Percentiles rank a stretch among this genome's conserved stretches.
Evolutionary conservation across 1,284 basidiomycete genomes (phyloP).

Genomic region (Xanthoconium separans): DNA sequence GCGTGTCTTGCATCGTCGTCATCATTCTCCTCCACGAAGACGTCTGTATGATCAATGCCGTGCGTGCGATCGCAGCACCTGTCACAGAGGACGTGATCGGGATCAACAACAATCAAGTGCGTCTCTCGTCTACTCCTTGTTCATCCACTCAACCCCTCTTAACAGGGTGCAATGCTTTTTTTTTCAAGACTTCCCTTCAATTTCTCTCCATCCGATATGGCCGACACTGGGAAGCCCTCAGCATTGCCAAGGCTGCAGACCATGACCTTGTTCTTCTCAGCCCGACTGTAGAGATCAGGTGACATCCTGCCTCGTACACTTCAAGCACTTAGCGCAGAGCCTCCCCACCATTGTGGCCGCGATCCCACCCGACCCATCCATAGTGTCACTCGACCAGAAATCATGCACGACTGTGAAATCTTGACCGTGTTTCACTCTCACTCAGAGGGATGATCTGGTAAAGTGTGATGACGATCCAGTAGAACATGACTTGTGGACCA

Average conservation of each 20-base stretch:
- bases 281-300: conserved; percentile 78
- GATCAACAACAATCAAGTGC: conserved; percentile 56
- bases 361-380: conserved; percentile 47
- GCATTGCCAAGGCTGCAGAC: conserved; percentile 88
- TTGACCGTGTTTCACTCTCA: conserved; percentile 71
- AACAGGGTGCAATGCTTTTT: conserved; percentile 65
- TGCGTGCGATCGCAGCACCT: conserved; percentile 62
- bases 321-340: conserved; percentile 63
- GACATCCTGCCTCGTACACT: conserved; percentile 89
- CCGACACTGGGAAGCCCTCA: conserved; percentile 77
- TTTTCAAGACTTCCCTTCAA: conserved; percentile 90
- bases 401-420: conserved; percentile 67
- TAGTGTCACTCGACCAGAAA: conserved; percentile 52
- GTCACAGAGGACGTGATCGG: conserved; percentile 51
- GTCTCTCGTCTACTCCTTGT: conserved; percentile 23
- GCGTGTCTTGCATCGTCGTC: conserved; percentile 77
- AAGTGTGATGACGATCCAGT: conserved; percentile 81
- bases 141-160: conserved; percentile 9
- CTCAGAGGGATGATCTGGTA: conserved; percentile 76
- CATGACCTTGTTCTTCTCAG: conserved; percentile 89
- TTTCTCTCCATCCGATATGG: conserved; percentile 76
- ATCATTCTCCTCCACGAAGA: conserved; percentile 77
- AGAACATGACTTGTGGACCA: conserved; percentile 83
- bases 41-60: conserved; percentile 52
- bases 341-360: conserved; percentile 73